Evolutionary conservation across 306 rosid genomes (phyloP).

Genomic region (Phaseolus lunatus): DNA sequence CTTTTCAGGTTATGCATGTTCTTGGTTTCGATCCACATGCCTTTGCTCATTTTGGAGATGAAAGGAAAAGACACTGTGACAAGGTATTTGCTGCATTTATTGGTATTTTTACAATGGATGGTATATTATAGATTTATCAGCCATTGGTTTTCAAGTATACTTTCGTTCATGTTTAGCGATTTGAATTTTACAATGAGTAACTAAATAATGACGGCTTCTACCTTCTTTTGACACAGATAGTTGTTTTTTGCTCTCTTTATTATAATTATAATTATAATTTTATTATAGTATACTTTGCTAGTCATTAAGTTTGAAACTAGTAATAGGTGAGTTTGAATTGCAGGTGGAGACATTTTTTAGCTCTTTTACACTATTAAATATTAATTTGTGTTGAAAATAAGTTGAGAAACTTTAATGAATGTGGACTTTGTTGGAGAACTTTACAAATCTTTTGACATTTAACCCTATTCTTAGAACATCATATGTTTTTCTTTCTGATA

Average conservation of each 20-base stretch:
- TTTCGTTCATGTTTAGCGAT: slow-evolving; percentile 21
- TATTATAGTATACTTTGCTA: slow-evolving; percentile 21
- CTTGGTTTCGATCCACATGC: slow-evolving; percentile 99
- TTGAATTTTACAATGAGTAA: slow-evolving; percentile 10
- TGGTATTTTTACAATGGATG: neutral
- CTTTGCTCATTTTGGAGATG: slow-evolving; percentile 97
- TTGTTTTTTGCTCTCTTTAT: neutral
- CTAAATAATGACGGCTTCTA: slow-evolving; percentile 24
- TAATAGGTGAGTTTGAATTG: neutral
- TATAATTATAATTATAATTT: neutral
- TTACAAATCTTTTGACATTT: slow-evolving; percentile 27
- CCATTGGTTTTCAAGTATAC: slow-evolving; percentile 24
- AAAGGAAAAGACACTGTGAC: slow-evolving; percentile 86
- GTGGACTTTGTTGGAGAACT: neutral
- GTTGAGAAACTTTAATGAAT: slow-evolving; percentile 17
- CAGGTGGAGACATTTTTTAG: neutral
- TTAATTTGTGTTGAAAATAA: slow-evolving; percentile 19
- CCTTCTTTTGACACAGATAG: slow-evolving; percentile 16
- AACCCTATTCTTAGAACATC: slow-evolving; percentile 2
- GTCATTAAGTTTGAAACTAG: slow-evolving; percentile 18
- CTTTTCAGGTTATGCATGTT: slow-evolving; percentile 93
- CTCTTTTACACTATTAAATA: neutral
- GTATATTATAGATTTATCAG: slow-evolving; percentile 10
- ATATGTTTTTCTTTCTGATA: neutral
- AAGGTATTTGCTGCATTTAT: slow-evolving; percentile 59